phyloP scores from a whole-genome alignment of 169 alveolate genomes.

The Cardiosporidium cionae region DNA sequence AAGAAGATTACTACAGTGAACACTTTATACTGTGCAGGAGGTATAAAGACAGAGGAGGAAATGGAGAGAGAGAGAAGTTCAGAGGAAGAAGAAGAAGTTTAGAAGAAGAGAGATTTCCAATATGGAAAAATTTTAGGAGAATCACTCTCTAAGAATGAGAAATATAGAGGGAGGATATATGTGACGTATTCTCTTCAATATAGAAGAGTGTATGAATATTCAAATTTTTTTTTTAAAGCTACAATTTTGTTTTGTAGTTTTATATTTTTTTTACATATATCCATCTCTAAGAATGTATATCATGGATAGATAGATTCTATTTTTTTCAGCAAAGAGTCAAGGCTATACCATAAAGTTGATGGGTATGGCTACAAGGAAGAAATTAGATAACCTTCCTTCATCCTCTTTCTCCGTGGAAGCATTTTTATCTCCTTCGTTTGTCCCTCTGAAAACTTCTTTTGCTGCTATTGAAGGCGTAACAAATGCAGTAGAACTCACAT shows the following conservation, averaged over 20 bases:
- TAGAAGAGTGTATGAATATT: not conserved
- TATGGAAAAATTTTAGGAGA: not conserved
- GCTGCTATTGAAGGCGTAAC: conserved; percentile 4
- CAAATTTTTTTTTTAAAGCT: not conserved
- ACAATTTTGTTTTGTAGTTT: not conserved
- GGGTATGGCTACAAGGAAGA: not conserved
- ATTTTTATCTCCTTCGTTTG: conserved; percentile 9
- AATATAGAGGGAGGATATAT: not conserved
- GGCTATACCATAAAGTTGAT: conserved; percentile 12
- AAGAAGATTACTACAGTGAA: not conserved
- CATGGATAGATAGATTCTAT: not conserved
- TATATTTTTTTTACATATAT: not conserved
- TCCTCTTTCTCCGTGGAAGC: too few species aligned
- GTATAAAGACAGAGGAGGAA: not conserved
- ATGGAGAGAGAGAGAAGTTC: not conserved
- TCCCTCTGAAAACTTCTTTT: not conserved
- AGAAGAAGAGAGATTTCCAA: not conserved
- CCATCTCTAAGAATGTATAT: not conserved
- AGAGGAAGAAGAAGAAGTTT: not conserved
- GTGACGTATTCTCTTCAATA: not conserved
- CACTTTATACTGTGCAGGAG: not conserved
- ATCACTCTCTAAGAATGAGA: not conserved
- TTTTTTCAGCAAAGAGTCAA: not conserved
- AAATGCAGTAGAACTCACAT: not conserved
- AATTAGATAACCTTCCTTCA: not conserved